Percentiles rank a stretch among this genome's conserved stretches.
phyloP scores from a whole-genome alignment of 2,329 filamentous ascomycete genomes.

The Magnaporthiopsis rhizophila region DNA sequence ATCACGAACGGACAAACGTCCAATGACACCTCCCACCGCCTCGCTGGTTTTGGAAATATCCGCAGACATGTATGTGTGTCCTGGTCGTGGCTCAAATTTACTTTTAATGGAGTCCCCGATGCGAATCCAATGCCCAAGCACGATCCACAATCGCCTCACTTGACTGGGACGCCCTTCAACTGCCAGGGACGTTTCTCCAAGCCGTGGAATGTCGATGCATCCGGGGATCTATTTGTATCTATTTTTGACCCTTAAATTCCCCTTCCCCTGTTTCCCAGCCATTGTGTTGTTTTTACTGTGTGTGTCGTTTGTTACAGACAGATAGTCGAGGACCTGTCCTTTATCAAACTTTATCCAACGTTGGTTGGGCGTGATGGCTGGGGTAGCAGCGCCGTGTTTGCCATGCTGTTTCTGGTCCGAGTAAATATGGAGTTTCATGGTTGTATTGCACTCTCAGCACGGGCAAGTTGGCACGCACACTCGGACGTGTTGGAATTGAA shows the following conservation, averaged over 20 bases:
- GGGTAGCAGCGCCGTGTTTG: background rate
- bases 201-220: background rate
- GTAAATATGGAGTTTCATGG: background rate
- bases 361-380: background rate
- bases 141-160: background rate
- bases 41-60: background rate
- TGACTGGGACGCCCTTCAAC: background rate
- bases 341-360: too few relatives aligned
- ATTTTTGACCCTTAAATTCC: background rate
- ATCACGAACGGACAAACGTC: background rate
- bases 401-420: background rate
- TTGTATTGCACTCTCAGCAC: background rate
- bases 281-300: background rate
- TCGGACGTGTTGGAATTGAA: background rate
- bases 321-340: background rate
- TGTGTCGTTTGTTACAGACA: background rate
- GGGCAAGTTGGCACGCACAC: background rate
- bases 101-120: background rate
- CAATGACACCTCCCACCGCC: background rate
- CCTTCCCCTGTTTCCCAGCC: background rate
- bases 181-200: background rate
- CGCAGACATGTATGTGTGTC: background rate
- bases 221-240: background rate
- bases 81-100: background rate
- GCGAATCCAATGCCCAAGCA: background rate